Percentiles rank a stretch among this genome's conserved stretches.
These are phyloP conservation scores for Hydnum rufescens DNA, from an alignment of 768 basidiomycete genomes.

Conservation along the genomic window DNA sequence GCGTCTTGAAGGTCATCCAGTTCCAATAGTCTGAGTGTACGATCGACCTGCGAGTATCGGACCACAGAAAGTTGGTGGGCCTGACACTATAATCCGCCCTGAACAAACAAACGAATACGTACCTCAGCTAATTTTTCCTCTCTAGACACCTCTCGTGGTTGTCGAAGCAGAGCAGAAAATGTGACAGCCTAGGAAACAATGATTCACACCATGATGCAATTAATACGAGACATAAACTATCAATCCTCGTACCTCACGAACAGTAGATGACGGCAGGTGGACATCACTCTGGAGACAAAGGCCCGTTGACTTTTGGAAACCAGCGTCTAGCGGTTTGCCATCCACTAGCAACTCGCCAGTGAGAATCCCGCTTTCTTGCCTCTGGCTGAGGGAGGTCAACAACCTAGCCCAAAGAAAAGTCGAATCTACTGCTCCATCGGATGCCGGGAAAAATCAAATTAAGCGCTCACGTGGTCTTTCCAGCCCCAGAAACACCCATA, in stretches of 20 bases:
- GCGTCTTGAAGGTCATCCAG: constrained; percentile 25
- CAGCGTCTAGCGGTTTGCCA: constrained; percentile 8
- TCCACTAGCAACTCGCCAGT: constrained; percentile 24
- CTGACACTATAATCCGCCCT: neutral
- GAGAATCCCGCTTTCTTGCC: constrained; percentile 23
- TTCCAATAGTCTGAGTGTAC: neutral
- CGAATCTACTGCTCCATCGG: neutral
- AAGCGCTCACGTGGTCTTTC: constrained; percentile 20
- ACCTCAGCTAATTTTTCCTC: constrained; percentile 23
- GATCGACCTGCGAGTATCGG: constrained; percentile 15
- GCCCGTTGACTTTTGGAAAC: constrained; percentile 16
- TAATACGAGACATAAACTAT: too few relatives aligned
- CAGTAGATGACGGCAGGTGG: constrained; percentile 28
- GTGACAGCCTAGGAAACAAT: constrained; percentile 23
- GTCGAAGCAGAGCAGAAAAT: constrained; percentile 23
- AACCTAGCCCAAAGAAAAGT: neutral
- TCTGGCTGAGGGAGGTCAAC: constrained; percentile 6
- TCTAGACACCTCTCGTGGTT: constrained; percentile 18
- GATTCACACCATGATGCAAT: too few relatives aligned
- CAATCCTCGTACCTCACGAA: too few relatives aligned
- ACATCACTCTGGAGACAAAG: constrained; percentile 20
- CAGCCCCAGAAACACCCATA: constrained; percentile 28
- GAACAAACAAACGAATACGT: constrained; percentile 21
- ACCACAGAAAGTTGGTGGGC: constrained; percentile 9
- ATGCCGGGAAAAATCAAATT: constrained; percentile 7